Percentiles rank a stretch among this genome's conserved stretches.
phyloP scores from a whole-genome alignment of 1,284 basidiomycete species.

The Rhodotorula sp. region DNA sequence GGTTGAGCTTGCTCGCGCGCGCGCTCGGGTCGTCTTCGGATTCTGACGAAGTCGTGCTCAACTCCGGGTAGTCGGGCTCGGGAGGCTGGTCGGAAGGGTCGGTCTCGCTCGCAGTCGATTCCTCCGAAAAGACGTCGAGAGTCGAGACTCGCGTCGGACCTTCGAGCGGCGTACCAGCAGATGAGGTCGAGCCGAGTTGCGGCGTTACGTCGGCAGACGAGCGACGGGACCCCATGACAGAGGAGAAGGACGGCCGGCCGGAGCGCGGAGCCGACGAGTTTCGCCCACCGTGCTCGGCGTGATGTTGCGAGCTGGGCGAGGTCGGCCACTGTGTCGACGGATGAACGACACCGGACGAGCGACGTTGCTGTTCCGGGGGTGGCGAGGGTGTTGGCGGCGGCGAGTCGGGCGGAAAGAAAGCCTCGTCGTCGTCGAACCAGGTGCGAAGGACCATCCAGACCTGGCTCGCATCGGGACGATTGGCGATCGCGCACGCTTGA shows the following conservation, averaged over 20 bases:
- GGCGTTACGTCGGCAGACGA: slow-evolving; percentile 4
- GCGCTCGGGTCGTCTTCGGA: slow-evolving; percentile 22
- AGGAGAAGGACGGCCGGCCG: slow-evolving; percentile 7
- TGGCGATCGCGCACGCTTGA: slow-evolving; percentile 14
- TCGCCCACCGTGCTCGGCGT: not conserved
- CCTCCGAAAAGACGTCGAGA: slow-evolving; percentile 35
- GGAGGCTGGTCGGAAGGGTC: slow-evolving; percentile 3
- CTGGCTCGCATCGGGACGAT: slow-evolving; percentile 31
- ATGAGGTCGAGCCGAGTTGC: not conserved
- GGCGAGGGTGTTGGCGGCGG: slow-evolving; percentile 4
- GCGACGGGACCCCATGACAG: not conserved
- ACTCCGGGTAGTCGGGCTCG: slow-evolving; percentile 14
- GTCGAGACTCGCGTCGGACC: not conserved
- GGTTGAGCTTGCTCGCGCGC: slow-evolving; percentile 1
- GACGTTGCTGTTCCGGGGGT: not conserved
- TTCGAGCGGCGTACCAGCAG: not conserved
- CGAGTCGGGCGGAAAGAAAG: slow-evolving; percentile 13
- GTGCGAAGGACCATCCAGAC: slow-evolving; percentile 35
- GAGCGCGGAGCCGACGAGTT: not conserved
- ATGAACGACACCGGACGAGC: not conserved
- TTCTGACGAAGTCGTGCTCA: slow-evolving; percentile 31
- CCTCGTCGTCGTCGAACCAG: slow-evolving; percentile 31
- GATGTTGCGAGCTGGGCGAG: not conserved
- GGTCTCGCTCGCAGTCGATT: slow-evolving; percentile 31
- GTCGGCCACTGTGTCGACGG: not conserved